Conservation (phyloP, 1,284 basidiomycete genomes). For the Trichosporon inkin region DNA sequence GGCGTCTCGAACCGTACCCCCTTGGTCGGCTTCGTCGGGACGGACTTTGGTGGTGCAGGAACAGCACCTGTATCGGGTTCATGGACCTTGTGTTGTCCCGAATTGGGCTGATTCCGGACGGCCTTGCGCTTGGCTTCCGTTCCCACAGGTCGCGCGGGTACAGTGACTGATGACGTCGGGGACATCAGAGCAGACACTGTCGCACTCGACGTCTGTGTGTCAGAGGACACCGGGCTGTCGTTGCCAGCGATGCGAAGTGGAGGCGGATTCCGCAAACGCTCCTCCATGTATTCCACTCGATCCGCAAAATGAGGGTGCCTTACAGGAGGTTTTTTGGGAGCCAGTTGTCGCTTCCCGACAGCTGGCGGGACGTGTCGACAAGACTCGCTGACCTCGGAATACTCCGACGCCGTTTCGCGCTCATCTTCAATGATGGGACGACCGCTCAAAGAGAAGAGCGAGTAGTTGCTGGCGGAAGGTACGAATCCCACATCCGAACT, state of each 20-base stretch:
- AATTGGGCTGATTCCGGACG: no score
- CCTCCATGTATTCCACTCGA: neutral
- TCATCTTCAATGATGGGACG: constrained; percentile 1
- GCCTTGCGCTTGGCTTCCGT: no score
- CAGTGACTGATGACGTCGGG: neutral
- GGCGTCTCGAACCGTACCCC: neutral
- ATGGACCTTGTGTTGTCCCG: no score
- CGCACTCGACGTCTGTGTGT: neutral
- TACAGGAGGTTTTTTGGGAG: neutral
- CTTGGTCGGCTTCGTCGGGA: neutral
- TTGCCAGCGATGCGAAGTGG: neutral
- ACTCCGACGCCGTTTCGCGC: neutral
- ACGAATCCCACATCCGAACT: neutral
- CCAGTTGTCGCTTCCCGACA: neutral
- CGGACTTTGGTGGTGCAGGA: neutral
- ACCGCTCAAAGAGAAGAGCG: neutral
- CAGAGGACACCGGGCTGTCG: neutral
- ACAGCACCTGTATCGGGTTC: neutral
- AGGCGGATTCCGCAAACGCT: neutral
- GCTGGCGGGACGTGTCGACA: neutral
- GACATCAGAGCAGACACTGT: neutral
- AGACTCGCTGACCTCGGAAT: neutral
- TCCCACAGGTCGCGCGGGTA: neutral
- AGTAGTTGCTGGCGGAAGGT: neutral
- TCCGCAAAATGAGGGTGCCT: constrained; percentile 2